These are phyloP conservation scores for Ogataea sp. DNA, from an alignment of 805 yeast genomes.

Conservation along the genomic window DNA sequence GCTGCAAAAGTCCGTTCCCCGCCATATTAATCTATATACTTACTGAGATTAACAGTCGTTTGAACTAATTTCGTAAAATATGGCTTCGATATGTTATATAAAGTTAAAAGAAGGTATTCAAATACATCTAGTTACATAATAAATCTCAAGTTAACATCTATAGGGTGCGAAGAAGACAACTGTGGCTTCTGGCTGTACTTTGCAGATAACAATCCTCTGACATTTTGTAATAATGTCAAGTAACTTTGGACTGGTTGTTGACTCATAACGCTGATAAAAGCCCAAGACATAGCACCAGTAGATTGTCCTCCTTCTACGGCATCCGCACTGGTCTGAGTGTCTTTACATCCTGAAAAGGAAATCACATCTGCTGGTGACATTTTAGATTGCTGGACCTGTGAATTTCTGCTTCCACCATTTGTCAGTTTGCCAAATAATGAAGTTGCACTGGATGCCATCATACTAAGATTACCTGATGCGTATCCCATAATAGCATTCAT, in stretches of 20 bases:
- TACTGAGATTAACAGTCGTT: too few relatives aligned
- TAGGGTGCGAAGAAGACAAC: conserved; percentile 73
- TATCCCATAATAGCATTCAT: conserved; percentile 52
- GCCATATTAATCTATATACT: too few relatives aligned
- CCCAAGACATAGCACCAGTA: conserved; percentile 83
- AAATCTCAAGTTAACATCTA: conserved; percentile 44
- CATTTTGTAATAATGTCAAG: conserved; percentile 58
- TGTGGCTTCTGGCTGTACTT: conserved; percentile 82
- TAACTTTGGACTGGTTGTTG: conserved; percentile 61
- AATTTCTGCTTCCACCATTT: conserved; percentile 25
- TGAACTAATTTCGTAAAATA: too few relatives aligned
- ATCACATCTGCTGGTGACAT: conserved; percentile 73
- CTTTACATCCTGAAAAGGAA: conserved; percentile 75
- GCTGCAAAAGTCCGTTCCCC: too few relatives aligned
- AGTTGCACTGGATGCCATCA: conserved; percentile 33
- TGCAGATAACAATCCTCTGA: conserved; percentile 52
- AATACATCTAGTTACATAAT: conserved; percentile 18
- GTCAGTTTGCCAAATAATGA: conserved; percentile 23
- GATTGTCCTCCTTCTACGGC: conserved; percentile 61
- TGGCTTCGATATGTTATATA: too few relatives aligned
- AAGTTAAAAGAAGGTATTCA: not conserved
- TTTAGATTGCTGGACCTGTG: conserved; percentile 42
- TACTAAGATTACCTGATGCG: conserved; percentile 44
- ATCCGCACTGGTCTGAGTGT: conserved; percentile 78
- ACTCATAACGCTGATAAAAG: conserved; percentile 58